Base-by-base conservation (phyloP, 805 yeast genomes). In the Trichomonascus vanleenenianus region DNA sequence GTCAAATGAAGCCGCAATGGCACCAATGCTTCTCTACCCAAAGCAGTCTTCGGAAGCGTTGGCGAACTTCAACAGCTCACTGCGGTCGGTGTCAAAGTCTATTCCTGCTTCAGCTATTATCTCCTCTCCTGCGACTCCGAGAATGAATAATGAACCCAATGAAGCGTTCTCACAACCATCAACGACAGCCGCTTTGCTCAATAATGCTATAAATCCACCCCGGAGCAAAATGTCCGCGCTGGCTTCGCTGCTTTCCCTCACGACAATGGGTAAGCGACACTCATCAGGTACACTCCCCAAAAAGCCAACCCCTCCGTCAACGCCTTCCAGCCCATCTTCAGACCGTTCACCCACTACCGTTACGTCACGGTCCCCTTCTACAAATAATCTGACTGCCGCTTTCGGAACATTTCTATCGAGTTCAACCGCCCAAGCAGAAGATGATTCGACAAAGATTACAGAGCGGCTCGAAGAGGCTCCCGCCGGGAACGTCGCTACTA, bases 231-330 rank as follows among this genome's bases (percentile, higher is more conserved):
- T 67, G 30, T 66, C 72, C 1, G 70, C 71, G 3, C 59, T 68
- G 45, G 63, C 73, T 0, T 59, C 72, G 2, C 52, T 69, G 35
- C 51, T 69, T 16, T 61, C 65, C 3, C 50, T 68, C 5, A 53
- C 27, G 27, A 22, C 27, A 22, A 22, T 22, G 4, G 8, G 8
- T 22, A 22, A 22, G 27, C 27, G 27, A 5, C 27, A 22, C 8
- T 22, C 27, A 8, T 22, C 27, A 22, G 8, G 27, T 8, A 22
- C 27, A 22, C 27, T 22, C 27, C 8, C 27, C 8, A 22, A 5
- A 8, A 4, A 22, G 27, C 27, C 27, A 5, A 22, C 27, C 8
- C 27, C 27, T 22, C 27, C 27, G 8, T 4, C 4, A 22, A 4
- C 27, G 8, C 27, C 27, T 5, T 22, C 27, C 27, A 22, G 7